Evolutionary conservation across 495 filamentous ascomycete species (phyloP).

Genomic region (Darksidea phi): DNA sequence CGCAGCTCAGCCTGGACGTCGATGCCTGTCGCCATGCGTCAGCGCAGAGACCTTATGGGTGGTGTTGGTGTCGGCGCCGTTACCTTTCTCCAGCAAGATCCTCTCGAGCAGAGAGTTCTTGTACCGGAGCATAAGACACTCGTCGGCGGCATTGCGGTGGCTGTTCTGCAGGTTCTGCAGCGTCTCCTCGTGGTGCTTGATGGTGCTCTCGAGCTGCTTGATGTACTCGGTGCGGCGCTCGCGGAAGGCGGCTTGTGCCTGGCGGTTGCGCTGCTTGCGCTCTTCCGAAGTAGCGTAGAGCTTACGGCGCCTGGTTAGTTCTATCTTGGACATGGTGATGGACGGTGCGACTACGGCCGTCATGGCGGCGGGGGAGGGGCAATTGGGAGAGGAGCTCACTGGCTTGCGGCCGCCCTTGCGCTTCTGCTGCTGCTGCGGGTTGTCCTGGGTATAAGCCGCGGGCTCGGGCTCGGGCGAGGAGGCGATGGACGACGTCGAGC

Average conservation of each 20-base stretch:
- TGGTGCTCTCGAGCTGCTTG: slow-evolving; percentile 95
- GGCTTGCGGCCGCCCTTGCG: slow-evolving; percentile 96
- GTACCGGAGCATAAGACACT: slow-evolving; percentile 96
- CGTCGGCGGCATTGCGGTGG: slow-evolving; percentile 91
- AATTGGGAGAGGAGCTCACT: slow-evolving; percentile 54
- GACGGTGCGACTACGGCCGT: slow-evolving; percentile 14
- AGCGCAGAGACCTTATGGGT: neutral
- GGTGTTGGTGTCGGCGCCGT: slow-evolving; percentile 5
- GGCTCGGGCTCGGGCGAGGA: slow-evolving; percentile 57
- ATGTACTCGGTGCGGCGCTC: slow-evolving; percentile 98
- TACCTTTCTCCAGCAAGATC: slow-evolving; percentile 94
- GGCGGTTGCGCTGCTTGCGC: slow-evolving; percentile 94
- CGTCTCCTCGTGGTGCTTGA: slow-evolving; percentile 94
- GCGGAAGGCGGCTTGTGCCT: slow-evolving; percentile 95
- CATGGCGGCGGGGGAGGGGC: slow-evolving; percentile 34
- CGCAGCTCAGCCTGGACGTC: slow-evolving; percentile 95
- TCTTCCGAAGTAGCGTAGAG: slow-evolving; percentile 99
- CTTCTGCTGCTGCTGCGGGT: slow-evolving; percentile 69
- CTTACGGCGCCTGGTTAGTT: slow-evolving; percentile 49
- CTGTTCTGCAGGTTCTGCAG: slow-evolving; percentile 88
- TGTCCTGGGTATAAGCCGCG: slow-evolving; percentile 57
- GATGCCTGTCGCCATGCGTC: slow-evolving; percentile 60
- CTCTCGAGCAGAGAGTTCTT: slow-evolving; percentile 96
- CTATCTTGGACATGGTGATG: slow-evolving; percentile 32
- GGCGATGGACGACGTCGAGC: slow-evolving; percentile 42